A percentile compares a stretch with the other conserved stretches of the same genome.
Evolutionary conservation across 805 yeast genomes (phyloP).

Genomic region (Nakazawaea holstii): DNA sequence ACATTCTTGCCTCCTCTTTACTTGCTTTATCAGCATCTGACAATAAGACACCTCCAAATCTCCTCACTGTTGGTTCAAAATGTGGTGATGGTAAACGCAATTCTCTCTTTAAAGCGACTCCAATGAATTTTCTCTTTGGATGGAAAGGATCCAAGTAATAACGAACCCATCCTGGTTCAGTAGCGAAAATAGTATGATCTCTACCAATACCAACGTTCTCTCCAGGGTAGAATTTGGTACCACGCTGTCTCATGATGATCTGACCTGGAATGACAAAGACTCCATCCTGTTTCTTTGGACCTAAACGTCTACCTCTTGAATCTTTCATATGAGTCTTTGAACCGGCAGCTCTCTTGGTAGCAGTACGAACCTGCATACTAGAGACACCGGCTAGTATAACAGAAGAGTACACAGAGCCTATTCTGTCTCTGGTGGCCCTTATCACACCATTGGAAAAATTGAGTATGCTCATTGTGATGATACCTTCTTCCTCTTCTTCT

Average conservation of each 20-base stretch:
- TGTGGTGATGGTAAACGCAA: constrained; percentile 79
- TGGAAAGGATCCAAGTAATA: constrained; percentile 95
- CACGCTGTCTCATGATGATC: constrained; percentile 89
- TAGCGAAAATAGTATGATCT: constrained; percentile 88
- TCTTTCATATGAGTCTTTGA: constrained; percentile 92
- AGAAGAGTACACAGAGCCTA: constrained; percentile 8
- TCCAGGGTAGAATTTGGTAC: constrained; percentile 92
- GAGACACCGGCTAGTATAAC: not conserved
- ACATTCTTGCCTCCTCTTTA: constrained; percentile 54
- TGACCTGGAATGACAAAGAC: constrained; percentile 74
- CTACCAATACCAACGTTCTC: constrained; percentile 85
- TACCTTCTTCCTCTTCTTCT: not conserved
- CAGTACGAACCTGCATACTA: constrained; percentile 61
- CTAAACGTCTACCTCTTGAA: constrained; percentile 91
- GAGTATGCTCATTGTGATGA: constrained; percentile 4
- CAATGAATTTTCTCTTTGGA: constrained; percentile 85
- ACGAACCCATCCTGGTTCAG: constrained; percentile 90
- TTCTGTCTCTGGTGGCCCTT: constrained; percentile 4
- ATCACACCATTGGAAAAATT: constrained; percentile 4
- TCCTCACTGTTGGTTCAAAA: constrained; percentile 80
- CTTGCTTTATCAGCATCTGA: constrained; percentile 43
- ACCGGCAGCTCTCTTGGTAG: constrained; percentile 92
- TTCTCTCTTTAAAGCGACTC: constrained; percentile 69
- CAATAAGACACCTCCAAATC: constrained; percentile 69
- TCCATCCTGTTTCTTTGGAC: constrained; percentile 85